Evolutionary conservation across 1,139 yeast genomes (phyloP), one percentile per base, ranked within the genome.

Genomic region (Barnettozyma hawaiiensis): DNA sequence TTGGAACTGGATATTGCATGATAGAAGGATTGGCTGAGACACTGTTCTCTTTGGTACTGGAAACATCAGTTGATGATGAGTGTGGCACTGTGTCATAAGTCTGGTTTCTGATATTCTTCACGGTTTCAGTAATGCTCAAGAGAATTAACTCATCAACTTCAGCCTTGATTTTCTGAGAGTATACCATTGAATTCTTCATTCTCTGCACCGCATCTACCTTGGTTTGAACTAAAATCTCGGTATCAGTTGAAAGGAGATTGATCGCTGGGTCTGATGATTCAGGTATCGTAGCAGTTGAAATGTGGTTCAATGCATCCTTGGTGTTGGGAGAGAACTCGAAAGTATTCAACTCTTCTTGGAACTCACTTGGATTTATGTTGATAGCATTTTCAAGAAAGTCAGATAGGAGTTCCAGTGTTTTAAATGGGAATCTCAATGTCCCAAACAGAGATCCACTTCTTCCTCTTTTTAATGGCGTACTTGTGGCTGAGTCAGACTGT

Each of bases 91-190:
- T 39, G 9, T 51, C 52, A 19, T 47, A 45, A 2, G 51, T 53
- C 37, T 55, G 59, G 32, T 54, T 54, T 39, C 60, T 51, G 15
- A 52, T 56, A 40, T 47, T 52, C 39, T 45, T 57, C 14, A 54
- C 75, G 0, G 95, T 82, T 34, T 78, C 78, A 19, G 75, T 69
- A 4, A 92, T 86, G 0, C 85, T 71, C 35, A 69, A 65, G 31
- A 85, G 65, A 3, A 90, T 95, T 56, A 81, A 68, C 16, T 64
- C 70, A 57, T 90, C 96, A 8, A 90, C 87, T 60, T 92, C 97
- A 37, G 73, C 75, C 48, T 87, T 85, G 37, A 92, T 78, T 53
- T 81, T 81, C 49, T 84, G 84, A n/a, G 86, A 78, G 57, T 85
- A 89, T 46, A 83, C 79, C 45, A 86, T 67, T 4, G 90, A 77